Percentiles rank a stretch among this genome's conserved stretches.
phyloP scores from a whole-genome alignment of 2,329 filamentous ascomycete species.

The Septoria petroselini region DNA sequence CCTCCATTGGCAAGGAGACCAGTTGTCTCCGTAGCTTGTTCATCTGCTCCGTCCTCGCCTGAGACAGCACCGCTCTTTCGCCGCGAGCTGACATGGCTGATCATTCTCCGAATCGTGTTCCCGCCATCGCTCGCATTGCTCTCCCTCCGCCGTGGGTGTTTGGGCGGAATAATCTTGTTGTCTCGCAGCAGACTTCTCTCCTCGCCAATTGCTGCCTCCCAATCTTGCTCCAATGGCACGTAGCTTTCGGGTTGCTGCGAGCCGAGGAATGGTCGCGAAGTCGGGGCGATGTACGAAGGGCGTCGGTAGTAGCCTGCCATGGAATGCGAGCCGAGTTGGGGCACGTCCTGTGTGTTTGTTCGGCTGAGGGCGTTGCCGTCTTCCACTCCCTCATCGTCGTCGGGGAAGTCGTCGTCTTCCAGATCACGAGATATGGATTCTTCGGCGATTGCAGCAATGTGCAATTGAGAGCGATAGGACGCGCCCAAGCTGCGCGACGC shows the following conservation, averaged over 20 bases:
- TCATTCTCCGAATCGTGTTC: constrained; percentile 22
- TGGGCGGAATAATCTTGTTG: constrained; percentile 57
- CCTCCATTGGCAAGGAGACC: constrained; percentile 46
- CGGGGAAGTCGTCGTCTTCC: constrained; percentile 28
- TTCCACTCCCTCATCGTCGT: constrained; percentile 21
- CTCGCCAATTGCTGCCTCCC: constrained; percentile 53
- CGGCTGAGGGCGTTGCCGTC: constrained; percentile 21
- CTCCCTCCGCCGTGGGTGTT: constrained; percentile 42
- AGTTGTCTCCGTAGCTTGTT: constrained; percentile 44
- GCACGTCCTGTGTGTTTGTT: constrained; percentile 19
- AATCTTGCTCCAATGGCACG: constrained; percentile 48
- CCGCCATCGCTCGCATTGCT: constrained; percentile 23
- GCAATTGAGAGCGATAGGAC: constrained; percentile 30
- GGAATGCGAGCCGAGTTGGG: constrained; percentile 40
- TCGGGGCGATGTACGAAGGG: constrained; percentile 72
- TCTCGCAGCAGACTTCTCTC: constrained; percentile 59
- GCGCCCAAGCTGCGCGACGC: constrained; percentile 31
- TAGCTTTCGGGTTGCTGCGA: constrained; percentile 50
- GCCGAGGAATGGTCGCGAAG: constrained; percentile 67
- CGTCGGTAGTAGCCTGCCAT: constrained; percentile 68
- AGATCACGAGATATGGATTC: constrained; percentile 36
- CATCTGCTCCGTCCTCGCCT: constrained; percentile 26
- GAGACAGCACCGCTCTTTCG: constrained; percentile 34
- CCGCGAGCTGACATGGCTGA: constrained; percentile 26
- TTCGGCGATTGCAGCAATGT: constrained; percentile 33